Percentiles rank a stretch among this genome's conserved stretches.
Evolutionary conservation across 495 filamentous ascomycete species (phyloP).

Genomic region (Aspergillus mulundensis): DNA sequence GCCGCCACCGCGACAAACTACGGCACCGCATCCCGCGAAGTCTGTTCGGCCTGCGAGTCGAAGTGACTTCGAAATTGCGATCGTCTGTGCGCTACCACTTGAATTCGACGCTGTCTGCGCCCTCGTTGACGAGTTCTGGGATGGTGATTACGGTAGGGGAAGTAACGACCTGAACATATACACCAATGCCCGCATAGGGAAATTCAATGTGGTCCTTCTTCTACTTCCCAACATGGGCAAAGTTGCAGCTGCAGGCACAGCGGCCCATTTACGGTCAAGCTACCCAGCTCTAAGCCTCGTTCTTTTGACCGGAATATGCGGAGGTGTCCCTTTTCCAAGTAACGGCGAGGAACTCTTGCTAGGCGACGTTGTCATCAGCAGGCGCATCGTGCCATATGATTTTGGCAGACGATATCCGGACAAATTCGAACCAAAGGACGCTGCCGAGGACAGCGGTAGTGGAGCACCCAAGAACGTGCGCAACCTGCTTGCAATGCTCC

Average conservation of each 20-base stretch:
- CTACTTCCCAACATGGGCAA: conserved; percentile 25
- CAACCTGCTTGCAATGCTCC: conserved; percentile 12
- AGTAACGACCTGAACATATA: conserved; percentile 22
- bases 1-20: no score
- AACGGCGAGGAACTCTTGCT: conserved; percentile 24
- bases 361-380: conserved; percentile 43
- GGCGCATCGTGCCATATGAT: conserved; percentile 30
- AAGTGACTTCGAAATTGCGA: conserved; percentile 26
- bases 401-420: conserved; percentile 27
- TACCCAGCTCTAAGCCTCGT: conserved; percentile 17
- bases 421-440: conserved; percentile 19
- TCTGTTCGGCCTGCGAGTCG: not conserved
- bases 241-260: conserved; percentile 21
- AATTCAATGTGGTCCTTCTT: conserved; percentile 28
- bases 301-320: conserved; percentile 26
- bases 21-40: no score
- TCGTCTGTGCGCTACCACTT: conserved; percentile 32
- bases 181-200: conserved; percentile 18
- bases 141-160: conserved; percentile 20
- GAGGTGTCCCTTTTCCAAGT: conserved; percentile 17
- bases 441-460: conserved; percentile 20
- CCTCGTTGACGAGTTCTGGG: conserved; percentile 23
- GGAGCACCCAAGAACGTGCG: conserved; percentile 26
- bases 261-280: conserved; percentile 23
- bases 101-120: conserved; percentile 28